phyloP scores from a whole-genome alignment of 129 eudicot species.

The Apium graveolens region DNA sequence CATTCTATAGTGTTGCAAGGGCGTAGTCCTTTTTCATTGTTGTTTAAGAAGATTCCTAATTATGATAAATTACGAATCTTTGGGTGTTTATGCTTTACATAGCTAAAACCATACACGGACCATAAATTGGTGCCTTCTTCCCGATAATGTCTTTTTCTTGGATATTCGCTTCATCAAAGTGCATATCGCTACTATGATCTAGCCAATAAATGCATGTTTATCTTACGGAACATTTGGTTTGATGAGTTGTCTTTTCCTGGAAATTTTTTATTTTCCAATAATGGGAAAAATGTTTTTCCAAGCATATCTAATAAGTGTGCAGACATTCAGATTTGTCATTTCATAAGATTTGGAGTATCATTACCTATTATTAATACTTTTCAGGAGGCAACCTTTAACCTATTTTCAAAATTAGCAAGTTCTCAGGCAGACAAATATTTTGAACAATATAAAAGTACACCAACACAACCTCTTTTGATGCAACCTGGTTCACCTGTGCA shows the following conservation, averaged over 20 bases:
- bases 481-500: too few relatives aligned
- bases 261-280: too few relatives aligned
- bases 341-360: too few relatives aligned
- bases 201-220: not conserved
- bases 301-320: too few relatives aligned
- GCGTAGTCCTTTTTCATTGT: not conserved
- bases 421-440: too few relatives aligned
- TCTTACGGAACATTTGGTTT: not conserved
- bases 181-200: not conserved
- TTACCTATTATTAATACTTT: too few relatives aligned
- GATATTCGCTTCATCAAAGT: not conserved
- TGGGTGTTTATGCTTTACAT: not conserved
- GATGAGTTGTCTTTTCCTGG: not conserved
- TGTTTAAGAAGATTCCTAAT: not conserved
- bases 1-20: not conserved
- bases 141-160: not conserved
- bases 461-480: too few relatives aligned
- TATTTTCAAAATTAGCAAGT: too few relatives aligned
- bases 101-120: not conserved
- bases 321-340: too few relatives aligned
- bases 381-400: too few relatives aligned
- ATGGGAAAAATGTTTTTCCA: too few relatives aligned
- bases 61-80: not conserved
- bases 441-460: too few relatives aligned
- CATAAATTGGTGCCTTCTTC: not conserved